phyloP scores from a whole-genome alignment of 164 flowering plant genomes.

The Euptelea pleiosperma region DNA sequence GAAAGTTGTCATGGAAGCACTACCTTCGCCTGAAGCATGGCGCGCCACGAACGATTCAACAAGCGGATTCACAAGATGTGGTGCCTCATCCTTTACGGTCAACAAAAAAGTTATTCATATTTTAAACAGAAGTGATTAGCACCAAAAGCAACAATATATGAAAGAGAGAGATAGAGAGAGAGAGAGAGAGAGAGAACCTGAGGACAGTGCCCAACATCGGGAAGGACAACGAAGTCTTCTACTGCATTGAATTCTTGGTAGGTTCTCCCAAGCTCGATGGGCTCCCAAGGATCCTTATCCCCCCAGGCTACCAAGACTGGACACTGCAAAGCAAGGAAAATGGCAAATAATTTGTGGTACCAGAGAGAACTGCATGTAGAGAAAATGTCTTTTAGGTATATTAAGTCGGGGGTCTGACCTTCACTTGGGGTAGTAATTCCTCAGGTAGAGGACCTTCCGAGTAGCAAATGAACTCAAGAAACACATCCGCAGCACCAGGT shows the following conservation, averaged over 20 bases:
- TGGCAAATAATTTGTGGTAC: not conserved
- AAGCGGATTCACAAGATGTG: constrained; percentile 86
- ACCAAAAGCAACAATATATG: not conserved
- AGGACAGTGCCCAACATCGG: constrained; percentile 95
- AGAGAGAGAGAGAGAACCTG: constrained; percentile 57
- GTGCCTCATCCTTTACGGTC: constrained; percentile 76
- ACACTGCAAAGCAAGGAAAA: constrained; percentile 45
- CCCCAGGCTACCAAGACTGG: constrained; percentile 96
- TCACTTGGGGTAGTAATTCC: constrained; percentile 77
- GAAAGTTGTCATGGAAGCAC: constrained; percentile 9
- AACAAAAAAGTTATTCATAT: too few relatives aligned
- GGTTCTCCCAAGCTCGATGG: constrained; percentile 76
- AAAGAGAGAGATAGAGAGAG: constrained; percentile 1
- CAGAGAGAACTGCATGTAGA: not conserved
- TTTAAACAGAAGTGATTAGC: constrained; percentile 7
- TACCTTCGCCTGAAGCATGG: constrained; percentile 34
- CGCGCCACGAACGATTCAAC: constrained; percentile 74
- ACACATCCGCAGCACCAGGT: constrained; percentile 92
- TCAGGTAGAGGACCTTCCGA: constrained; percentile 96
- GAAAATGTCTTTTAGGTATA: not conserved
- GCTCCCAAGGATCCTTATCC: constrained; percentile 99
- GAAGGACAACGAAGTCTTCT: constrained; percentile 78
- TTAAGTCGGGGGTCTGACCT: constrained; percentile 40
- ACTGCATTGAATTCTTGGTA: constrained; percentile 65
- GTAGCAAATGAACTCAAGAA: constrained; percentile 93